Conservation (phyloP, 371 early-diverging fungal genomes). For the Rhizopus arrhizus region DNA sequence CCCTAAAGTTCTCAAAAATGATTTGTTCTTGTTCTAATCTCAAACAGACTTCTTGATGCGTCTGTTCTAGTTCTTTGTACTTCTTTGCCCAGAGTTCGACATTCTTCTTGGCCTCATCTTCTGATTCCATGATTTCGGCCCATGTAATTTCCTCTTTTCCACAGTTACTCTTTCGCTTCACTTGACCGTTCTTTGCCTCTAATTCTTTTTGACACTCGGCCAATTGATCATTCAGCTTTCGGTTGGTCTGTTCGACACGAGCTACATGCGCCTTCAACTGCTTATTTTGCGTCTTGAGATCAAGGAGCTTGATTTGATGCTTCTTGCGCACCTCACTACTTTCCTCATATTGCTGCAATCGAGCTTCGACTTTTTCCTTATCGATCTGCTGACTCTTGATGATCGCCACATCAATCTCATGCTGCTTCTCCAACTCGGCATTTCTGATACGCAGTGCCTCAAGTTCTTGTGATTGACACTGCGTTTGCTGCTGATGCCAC, state of each 20-base stretch:
- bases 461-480: conserved; percentile 32
- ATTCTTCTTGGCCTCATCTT: conserved; percentile 29
- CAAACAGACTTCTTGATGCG: conserved; percentile 1
- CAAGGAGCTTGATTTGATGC: conserved; percentile 17
- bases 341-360: background rate
- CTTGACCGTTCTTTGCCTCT: conserved; percentile 9
- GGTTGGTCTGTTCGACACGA: conserved; percentile 21
- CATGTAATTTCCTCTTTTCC: conserved; percentile 19
- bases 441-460: conserved; percentile 24
- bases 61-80: conserved; percentile 21
- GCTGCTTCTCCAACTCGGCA: conserved; percentile 27
- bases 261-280: conserved; percentile 23
- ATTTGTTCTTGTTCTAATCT: background rate
- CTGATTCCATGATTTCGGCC: conserved; percentile 32
- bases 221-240: conserved; percentile 15
- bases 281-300: conserved; percentile 21
- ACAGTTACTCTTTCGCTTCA: background rate
- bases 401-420: conserved; percentile 17
- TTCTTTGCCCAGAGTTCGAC: conserved; percentile 23
- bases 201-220: conserved; percentile 7
- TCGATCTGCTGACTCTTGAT: conserved; percentile 2
- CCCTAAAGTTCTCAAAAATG: background rate
- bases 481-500: conserved; percentile 1
- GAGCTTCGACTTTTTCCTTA: conserved; percentile 2
- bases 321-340: background rate